These are phyloP conservation scores for Irpex rosettiformis DNA, from an alignment of 1,284 basidiomycete genomes.

Conservation along the genomic window DNA sequence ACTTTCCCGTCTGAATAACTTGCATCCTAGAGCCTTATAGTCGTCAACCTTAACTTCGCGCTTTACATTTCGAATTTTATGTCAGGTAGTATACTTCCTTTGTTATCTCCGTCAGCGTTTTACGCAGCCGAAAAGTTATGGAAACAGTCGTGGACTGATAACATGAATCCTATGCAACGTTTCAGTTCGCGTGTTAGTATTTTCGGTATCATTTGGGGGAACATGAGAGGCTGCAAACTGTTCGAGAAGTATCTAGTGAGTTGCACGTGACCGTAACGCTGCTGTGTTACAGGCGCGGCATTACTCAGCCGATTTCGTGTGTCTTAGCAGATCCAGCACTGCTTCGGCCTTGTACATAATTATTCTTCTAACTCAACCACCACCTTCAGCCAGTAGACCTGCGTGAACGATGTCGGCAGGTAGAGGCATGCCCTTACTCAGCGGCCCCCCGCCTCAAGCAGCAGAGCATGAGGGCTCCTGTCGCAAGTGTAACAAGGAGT, in stretches of 20 bases:
- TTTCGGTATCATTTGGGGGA: neutral
- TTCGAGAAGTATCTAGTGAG: neutral
- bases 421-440: constrained; percentile 64
- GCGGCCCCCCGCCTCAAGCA: constrained; percentile 45
- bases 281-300: neutral
- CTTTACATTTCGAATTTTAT: too few relatives aligned
- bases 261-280: neutral
- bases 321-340: neutral
- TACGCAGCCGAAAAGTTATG: too few relatives aligned
- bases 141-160: too few relatives aligned
- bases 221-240: neutral
- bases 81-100: too few relatives aligned
- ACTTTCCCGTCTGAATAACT: neutral
- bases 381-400: neutral
- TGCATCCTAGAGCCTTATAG: neutral
- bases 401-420: neutral
- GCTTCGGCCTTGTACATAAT: neutral
- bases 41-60: neutral
- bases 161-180: too few relatives aligned
- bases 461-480: constrained; percentile 45
- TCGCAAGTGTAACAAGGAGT: constrained; percentile 73
- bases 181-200: too few relatives aligned
- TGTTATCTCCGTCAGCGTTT: too few relatives aligned
- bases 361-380: neutral
- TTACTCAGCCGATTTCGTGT: neutral